These are phyloP conservation scores for Nothophaeocryptopus gaeumannii DNA, from an alignment of 2,329 filamentous ascomycete genomes.

Conservation along the genomic window DNA sequence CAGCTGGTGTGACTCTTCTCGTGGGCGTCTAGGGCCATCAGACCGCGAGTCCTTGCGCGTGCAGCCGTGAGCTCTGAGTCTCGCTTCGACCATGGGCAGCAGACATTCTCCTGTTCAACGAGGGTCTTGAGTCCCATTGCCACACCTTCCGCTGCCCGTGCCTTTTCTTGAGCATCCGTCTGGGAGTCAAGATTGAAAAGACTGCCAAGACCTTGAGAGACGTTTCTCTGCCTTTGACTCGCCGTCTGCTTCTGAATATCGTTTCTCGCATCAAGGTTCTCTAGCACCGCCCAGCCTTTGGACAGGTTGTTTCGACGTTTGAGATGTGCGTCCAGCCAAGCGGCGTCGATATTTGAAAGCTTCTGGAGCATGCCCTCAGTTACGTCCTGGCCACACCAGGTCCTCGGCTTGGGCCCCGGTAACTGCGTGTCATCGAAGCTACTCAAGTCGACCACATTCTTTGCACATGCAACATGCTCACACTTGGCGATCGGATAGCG, in stretches of 20 bases:
- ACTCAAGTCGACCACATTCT: constrained; percentile 28
- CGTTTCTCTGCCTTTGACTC: neutral
- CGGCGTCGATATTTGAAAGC: constrained; percentile 1
- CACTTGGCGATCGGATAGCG: constrained; percentile 23
- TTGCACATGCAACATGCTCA: constrained; percentile 24
- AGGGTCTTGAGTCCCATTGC: neutral
- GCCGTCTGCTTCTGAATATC: neutral
- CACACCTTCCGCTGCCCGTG: neutral
- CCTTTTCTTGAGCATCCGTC: constrained; percentile 3
- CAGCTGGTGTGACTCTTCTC: neutral
- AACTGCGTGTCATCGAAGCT: constrained; percentile 15
- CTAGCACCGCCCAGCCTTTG: neutral
- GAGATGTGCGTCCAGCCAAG: too few relatives aligned
- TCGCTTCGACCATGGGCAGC: neutral
- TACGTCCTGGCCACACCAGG: constrained; percentile 29
- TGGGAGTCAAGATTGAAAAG: constrained; percentile 3
- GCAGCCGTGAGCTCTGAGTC: constrained; percentile 4
- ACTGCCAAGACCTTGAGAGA: constrained; percentile 2
- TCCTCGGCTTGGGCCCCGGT: constrained; percentile 9
- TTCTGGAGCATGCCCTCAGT: constrained; percentile 5
- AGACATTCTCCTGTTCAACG: constrained; percentile 10
- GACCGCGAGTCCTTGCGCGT: constrained; percentile 9
- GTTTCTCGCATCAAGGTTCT: neutral
- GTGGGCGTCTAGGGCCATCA: constrained; percentile 6
- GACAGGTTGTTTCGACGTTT: too few relatives aligned